Base-by-base conservation (phyloP, 257 asterid species). In the Solanum tarijense region DNA sequence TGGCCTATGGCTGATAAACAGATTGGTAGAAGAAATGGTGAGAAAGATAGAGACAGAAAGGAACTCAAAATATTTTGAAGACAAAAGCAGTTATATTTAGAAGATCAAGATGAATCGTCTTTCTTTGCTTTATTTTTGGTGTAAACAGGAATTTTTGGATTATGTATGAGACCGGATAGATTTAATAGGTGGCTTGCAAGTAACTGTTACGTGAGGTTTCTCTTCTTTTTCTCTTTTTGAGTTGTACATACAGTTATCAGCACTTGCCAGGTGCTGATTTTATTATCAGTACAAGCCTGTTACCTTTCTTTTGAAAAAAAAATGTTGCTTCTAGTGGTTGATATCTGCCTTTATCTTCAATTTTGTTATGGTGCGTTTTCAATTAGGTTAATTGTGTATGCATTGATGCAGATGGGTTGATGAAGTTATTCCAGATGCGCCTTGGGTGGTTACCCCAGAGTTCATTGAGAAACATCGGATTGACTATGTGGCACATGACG, bases 361-460 rank as follows among this genome's bases (percentile, higher is more conserved):
- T 43, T 76, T 60, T 86, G 43, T 34, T 46, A 29, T 29, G 66
- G 39, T 46, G 66, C 41, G 11, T 48, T 23, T 35, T 78, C n/a
- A 81, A 39, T 31, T 66, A 32, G 88, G 27, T 79, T 74, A n/a
- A 88, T 48, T 89, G 52, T 73, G 55, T 88, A 52, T 46, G 25
- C 69, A 82, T 78, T 90, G 66, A 12, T 89, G 90, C 92, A 97
- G 99, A 94, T 97, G 99, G 99, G 99, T 97, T 89, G 99, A 97
- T 86, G 99, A 97, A 92, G 99, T 97, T 90, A 95, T 97, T 87
- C 98, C 98, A 76, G 98, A 94, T 93, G 98, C 99, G 9, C 99
- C 98, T 12, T 97, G 99, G 99, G 99, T 97, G 87, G 90, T 95
- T 88, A 91, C 94, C 86, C 98, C 94, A 87, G 99, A 96, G 90